Evolutionary conservation across 257 asterid species (phyloP).

Genomic region (Petrea volubilis): DNA sequence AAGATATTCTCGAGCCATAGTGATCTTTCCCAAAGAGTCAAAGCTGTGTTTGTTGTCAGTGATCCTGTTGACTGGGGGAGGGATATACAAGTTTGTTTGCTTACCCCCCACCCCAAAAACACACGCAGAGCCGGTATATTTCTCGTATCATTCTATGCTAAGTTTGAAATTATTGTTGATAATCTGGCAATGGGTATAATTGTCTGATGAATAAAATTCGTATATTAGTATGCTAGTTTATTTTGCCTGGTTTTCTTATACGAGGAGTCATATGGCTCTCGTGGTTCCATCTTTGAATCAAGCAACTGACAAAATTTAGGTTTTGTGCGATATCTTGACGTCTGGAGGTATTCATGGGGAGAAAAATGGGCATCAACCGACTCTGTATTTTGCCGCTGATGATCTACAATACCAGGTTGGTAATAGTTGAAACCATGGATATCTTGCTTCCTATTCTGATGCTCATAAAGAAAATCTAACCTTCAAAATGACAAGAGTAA

Average conservation of each 20-base stretch:
- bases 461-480: background rate
- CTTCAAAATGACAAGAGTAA: background rate
- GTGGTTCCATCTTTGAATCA: constrained; percentile 2
- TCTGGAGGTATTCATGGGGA: constrained; percentile 58
- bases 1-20: constrained; percentile 23
- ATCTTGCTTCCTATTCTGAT: background rate
- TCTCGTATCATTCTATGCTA: no score
- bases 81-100: constrained; percentile 52
- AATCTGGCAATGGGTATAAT: background rate
- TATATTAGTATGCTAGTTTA: background rate
- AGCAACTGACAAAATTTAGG: constrained; percentile 36
- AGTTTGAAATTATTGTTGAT: no score
- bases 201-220: background rate
- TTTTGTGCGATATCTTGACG: constrained; percentile 60
- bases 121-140: no score
- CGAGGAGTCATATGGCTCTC: background rate
- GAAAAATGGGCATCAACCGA: constrained; percentile 50
- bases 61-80: constrained; percentile 82
- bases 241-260: no score
- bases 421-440: background rate
- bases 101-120: no score
- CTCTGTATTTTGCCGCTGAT: constrained; percentile 62
- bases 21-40: constrained; percentile 34
- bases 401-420: constrained; percentile 68
- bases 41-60: constrained; percentile 57